Evolutionary conservation across 2,329 filamentous ascomycete species (phyloP).

Genomic region (Fusarium piperis): DNA sequence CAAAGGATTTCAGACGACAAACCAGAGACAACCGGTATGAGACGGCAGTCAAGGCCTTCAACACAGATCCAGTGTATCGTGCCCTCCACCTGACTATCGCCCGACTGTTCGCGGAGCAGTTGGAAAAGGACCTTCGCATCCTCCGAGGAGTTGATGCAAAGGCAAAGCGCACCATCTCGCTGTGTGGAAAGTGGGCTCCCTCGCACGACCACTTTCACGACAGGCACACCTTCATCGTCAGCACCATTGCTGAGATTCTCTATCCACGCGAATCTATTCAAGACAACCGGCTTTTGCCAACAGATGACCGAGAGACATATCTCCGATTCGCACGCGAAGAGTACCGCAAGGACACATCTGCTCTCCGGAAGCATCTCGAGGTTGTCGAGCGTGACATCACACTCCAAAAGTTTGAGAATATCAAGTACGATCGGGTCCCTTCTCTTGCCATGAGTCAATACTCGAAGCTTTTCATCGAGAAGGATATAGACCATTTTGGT

Average conservation of each 20-base stretch:
- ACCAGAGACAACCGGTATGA: constrained; percentile 53
- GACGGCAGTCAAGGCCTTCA: constrained; percentile 52
- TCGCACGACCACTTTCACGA: constrained; percentile 65
- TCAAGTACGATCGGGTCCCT: constrained; percentile 66
- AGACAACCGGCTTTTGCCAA: constrained; percentile 43
- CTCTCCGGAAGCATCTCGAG: constrained; percentile 62
- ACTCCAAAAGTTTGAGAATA: constrained; percentile 56
- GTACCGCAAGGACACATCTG: constrained; percentile 62
- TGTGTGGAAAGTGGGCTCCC: constrained; percentile 71
- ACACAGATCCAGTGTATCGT: constrained; percentile 57
- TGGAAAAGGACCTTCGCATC: constrained; percentile 56
- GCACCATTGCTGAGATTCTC: constrained; percentile 66
- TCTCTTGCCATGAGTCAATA: constrained; percentile 67
- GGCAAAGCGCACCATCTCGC: constrained; percentile 58
- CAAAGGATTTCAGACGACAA: constrained; percentile 42
- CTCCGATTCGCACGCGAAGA: constrained; percentile 63
- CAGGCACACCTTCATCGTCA: constrained; percentile 65
- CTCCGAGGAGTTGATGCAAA: constrained; percentile 52
- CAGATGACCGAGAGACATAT: constrained; percentile 58
- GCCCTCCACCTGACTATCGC: constrained; percentile 63
- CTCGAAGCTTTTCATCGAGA: constrained; percentile 57
- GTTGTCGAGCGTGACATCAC: constrained; percentile 64
- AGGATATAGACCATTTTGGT: constrained; percentile 61
- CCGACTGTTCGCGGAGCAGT: constrained; percentile 65
- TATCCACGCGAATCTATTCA: constrained; percentile 49